phyloP scores from a whole-genome alignment of 163 green algal species.

The Chlorella variabilis region DNA sequence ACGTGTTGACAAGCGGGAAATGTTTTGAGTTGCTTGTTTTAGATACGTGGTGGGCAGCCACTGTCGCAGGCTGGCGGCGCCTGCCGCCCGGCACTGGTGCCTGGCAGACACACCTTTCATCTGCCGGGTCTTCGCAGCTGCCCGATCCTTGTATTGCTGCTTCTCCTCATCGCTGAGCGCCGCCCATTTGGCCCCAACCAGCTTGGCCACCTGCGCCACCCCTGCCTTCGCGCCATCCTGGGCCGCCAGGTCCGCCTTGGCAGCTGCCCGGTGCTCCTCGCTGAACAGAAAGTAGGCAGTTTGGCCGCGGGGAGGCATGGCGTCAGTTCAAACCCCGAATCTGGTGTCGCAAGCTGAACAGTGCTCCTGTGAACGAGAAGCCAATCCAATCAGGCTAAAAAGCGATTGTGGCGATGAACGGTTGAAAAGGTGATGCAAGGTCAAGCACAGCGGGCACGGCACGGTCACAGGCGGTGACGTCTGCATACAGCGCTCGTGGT shows the following conservation, averaged over 20 bases:
- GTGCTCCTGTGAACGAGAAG: too few species aligned
- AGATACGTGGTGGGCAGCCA: not conserved
- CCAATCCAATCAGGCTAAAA: too few species aligned
- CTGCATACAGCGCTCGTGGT: too few species aligned
- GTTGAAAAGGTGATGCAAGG: too few species aligned
- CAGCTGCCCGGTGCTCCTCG: constrained; percentile 30
- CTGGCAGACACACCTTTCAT: not conserved
- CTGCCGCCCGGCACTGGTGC: too few species aligned
- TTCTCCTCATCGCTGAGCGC: constrained; percentile 61
- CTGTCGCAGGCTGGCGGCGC: not conserved
- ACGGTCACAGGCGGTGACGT: too few species aligned
- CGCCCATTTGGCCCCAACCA: constrained; percentile 55
- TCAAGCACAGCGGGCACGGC: too few species aligned
- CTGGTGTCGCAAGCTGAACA: too few species aligned
- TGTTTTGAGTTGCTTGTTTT: too few species aligned
- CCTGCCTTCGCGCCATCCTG: constrained; percentile 36
- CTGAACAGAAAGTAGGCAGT: constrained; percentile 62
- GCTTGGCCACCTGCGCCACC: constrained; percentile 56
- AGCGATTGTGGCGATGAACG: too few species aligned
- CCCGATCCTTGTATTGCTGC: constrained; percentile 44
- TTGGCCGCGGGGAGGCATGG: constrained; percentile 18
- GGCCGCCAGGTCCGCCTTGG: constrained; percentile 30
- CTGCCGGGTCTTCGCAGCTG: constrained; percentile 20
- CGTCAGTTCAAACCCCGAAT: too few species aligned
- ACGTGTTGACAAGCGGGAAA: not conserved